Conservation (phyloP, 2,329 filamentous ascomycete genomes). For the Fusarium sulawesiense region DNA sequence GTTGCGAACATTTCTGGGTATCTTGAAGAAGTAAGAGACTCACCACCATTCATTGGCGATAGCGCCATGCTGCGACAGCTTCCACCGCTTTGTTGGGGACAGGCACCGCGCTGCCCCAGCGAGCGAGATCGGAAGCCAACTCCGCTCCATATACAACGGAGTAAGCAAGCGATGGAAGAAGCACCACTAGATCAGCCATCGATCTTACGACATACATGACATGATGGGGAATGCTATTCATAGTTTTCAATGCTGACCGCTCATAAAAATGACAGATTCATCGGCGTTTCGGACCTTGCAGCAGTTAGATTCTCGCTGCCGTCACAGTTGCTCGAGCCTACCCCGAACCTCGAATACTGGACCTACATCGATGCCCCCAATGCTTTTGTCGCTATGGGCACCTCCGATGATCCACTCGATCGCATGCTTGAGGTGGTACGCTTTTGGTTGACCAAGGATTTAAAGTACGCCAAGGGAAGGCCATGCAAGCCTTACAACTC, state of each 20-base stretch:
- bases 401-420: constrained; percentile 89
- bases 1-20: constrained; percentile 87
- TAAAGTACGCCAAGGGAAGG: constrained; percentile 99
- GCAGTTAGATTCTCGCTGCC: constrained; percentile 95
- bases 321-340: constrained; percentile 93
- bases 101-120: constrained; percentile 2
- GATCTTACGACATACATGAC: constrained; percentile 11
- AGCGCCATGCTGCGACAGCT: constrained; percentile 25
- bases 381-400: constrained; percentile 84
- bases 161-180: constrained; percentile 25
- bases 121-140: constrained; percentile 33
- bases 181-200: constrained; percentile 10
- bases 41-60: constrained; percentile 2
- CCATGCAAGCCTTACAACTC: constrained; percentile 99
- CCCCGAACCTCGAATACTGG: constrained; percentile 98
- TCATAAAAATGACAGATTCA: constrained; percentile 72
- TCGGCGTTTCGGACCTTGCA: constrained; percentile 95
- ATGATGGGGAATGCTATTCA: constrained; percentile 6
- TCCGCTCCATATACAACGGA: constrained; percentile 28
- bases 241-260: constrained; percentile 45
- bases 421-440: constrained; percentile 94
- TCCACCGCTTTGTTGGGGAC: constrained; percentile 23
- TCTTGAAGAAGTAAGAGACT: constrained; percentile 81
- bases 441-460: constrained; percentile 99
- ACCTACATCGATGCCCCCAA: constrained; percentile 96